Conservation (phyloP, 306 rosid species). For the Gastrolobium villosum region DNA sequence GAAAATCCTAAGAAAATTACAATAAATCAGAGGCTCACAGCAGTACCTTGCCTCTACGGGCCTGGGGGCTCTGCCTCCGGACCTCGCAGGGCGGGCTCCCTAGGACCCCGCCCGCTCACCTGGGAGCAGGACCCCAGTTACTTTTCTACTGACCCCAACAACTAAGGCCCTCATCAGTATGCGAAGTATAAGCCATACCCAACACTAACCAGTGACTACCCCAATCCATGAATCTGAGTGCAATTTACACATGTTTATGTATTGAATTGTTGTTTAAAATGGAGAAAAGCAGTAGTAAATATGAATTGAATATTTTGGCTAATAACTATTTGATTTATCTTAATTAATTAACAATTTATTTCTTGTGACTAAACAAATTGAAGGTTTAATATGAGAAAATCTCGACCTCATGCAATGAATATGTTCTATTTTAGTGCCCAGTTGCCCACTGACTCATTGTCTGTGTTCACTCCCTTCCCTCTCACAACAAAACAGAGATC, state of each 20-base stretch:
- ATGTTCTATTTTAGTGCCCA: too few relatives aligned
- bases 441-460: not conserved
- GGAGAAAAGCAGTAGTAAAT: not conserved
- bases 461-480: not conserved
- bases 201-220: not conserved
- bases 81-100: too few relatives aligned
- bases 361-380: not conserved
- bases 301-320: not conserved
- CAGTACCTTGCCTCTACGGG: too few relatives aligned
- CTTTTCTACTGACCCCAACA: too few relatives aligned
- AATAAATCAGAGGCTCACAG: too few relatives aligned
- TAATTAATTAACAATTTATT: not conserved
- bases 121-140: too few relatives aligned
- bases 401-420: not conserved
- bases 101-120: too few relatives aligned
- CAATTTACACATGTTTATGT: slow-evolving; percentile 7
- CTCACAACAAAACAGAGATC: not conserved
- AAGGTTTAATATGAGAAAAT: not conserved
- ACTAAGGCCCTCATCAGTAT: too few relatives aligned
- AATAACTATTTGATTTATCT: not conserved
- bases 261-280: not conserved
- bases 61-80: too few relatives aligned
- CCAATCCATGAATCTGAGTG: not conserved
- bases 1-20: too few relatives aligned
- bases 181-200: too few relatives aligned